Percentiles rank a stretch among this genome's conserved stretches.
phyloP scores from a whole-genome alignment of 306 rosid genomes.

The Vigna reflexopilosa region DNA sequence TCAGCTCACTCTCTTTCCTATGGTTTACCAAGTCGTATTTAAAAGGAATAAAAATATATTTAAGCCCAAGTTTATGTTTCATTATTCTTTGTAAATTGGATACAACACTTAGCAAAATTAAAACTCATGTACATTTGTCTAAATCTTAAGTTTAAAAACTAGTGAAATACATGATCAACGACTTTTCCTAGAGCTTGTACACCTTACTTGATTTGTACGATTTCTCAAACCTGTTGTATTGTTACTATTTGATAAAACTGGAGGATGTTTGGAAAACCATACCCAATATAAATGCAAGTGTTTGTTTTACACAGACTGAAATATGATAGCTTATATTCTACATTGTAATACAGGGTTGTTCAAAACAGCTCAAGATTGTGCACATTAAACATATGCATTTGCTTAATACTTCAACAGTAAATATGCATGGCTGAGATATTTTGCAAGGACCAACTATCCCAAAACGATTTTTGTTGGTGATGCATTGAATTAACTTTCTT shows the following conservation, averaged over 20 bases:
- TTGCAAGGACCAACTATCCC: background rate
- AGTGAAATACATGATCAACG: background rate
- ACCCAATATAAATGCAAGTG: background rate
- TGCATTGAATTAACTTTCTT: background rate
- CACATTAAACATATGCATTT: background rate
- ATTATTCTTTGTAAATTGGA: no score
- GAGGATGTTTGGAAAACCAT: background rate
- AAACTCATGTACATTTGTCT: background rate
- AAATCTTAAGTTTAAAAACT: background rate
- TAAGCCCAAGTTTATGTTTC: no score
- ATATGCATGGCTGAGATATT: background rate
- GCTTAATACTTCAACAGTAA: background rate
- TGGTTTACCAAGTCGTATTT: no score
- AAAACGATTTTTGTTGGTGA: background rate
- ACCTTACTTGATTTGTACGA: background rate
- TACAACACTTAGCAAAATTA: no score
- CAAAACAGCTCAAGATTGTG: background rate
- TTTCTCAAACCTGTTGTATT: background rate
- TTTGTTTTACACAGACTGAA: background rate
- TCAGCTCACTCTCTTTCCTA: no score
- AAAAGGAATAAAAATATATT: no score
- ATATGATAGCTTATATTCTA: background rate
- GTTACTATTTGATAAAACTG: background rate
- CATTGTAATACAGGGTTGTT: background rate
- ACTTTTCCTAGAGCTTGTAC: background rate